These are phyloP conservation scores for Fusarium sp. DNA, from an alignment of 2,329 filamentous ascomycete species.

Conservation along the genomic window DNA sequence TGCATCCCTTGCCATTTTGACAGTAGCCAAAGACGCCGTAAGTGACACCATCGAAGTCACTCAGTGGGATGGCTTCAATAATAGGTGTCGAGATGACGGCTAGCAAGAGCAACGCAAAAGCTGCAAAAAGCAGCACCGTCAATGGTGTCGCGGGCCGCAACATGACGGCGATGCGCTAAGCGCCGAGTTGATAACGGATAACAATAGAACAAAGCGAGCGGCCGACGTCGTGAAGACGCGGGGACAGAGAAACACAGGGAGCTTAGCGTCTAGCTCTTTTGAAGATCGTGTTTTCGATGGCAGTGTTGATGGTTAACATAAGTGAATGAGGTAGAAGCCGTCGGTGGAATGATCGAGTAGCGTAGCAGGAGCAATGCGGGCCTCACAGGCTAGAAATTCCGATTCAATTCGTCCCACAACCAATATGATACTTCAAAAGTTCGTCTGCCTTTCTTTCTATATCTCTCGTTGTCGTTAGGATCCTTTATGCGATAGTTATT, in stretches of 20 bases:
- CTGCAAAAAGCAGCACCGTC: constrained; percentile 85
- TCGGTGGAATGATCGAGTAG: constrained; percentile 9
- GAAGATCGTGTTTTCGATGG: constrained; percentile 11
- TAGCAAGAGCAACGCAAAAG: constrained; percentile 88
- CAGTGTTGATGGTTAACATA: constrained; percentile 27
- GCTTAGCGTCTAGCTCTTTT: constrained; percentile 13
- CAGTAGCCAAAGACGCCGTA: constrained; percentile 97
- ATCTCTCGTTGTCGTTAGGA: neutral
- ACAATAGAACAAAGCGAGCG: constrained; percentile 29
- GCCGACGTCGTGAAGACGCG: constrained; percentile 47
- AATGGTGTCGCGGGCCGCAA: constrained; percentile 94
- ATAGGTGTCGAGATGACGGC: constrained; percentile 94
- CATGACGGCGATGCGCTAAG: constrained; percentile 69
- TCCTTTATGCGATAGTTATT: constrained; percentile 2
- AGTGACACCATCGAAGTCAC: constrained; percentile 79
- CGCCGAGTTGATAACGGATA: constrained; percentile 19
- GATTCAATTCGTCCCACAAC: constrained; percentile 14
- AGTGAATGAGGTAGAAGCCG: constrained; percentile 17
- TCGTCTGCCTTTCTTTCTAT: neutral
- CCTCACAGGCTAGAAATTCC: constrained; percentile 1
- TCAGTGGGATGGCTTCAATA: constrained; percentile 87
- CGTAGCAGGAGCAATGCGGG: constrained; percentile 2
- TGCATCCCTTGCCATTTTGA: constrained; percentile 73
- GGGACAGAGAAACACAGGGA: constrained; percentile 18
- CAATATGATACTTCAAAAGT: constrained; percentile 2